phyloP scores from a whole-genome alignment of 345 rosid genomes.

The Camelina laxa region DNA sequence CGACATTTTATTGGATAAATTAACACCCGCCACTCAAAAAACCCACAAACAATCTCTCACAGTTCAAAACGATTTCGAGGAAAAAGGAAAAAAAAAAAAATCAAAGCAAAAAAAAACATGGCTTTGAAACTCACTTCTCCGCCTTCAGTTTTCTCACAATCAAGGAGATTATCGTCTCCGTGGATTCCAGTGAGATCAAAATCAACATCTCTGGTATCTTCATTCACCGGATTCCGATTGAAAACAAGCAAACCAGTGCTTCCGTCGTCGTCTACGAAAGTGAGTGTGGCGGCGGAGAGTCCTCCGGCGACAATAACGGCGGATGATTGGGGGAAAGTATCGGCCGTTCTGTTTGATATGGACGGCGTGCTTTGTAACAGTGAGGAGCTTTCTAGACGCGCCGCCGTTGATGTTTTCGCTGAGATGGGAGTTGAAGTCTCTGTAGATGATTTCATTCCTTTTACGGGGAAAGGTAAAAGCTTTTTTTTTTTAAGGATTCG shows the following conservation, averaged over 20 bases:
- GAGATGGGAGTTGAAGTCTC: constrained; percentile 90
- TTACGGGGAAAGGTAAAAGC: constrained; percentile 79
- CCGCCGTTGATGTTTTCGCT: constrained; percentile 82
- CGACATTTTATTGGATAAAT: constrained; percentile 6
- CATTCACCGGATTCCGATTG: background rate
- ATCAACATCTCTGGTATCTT: background rate
- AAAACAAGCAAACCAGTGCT: constrained; percentile 3
- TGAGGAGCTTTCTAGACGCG: constrained; percentile 87
- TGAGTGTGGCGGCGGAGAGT: constrained; percentile 40
- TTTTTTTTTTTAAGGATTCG: background rate
- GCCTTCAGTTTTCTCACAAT: constrained; percentile 34
- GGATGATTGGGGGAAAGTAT: constrained; percentile 73
- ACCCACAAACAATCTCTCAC: background rate
- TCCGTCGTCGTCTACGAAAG: constrained; percentile 14
- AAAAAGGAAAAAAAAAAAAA: background rate
- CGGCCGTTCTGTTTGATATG: constrained; percentile 93
- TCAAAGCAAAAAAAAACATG: constrained; percentile 18
- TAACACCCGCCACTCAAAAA: constrained; percentile 44
- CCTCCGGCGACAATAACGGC: constrained; percentile 8
- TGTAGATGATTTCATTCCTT: constrained; percentile 83
- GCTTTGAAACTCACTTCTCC: constrained; percentile 39
- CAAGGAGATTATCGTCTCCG: constrained; percentile 30
- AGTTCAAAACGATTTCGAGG: constrained; percentile 14
- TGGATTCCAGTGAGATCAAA: constrained; percentile 13
- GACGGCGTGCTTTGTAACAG: constrained; percentile 91